Percentiles rank a stretch among this genome's conserved stretches.
Evolutionary conservation across 2,329 filamentous ascomycete genomes (phyloP).

Genomic region (Ploettnerulaceae sp.): DNA sequence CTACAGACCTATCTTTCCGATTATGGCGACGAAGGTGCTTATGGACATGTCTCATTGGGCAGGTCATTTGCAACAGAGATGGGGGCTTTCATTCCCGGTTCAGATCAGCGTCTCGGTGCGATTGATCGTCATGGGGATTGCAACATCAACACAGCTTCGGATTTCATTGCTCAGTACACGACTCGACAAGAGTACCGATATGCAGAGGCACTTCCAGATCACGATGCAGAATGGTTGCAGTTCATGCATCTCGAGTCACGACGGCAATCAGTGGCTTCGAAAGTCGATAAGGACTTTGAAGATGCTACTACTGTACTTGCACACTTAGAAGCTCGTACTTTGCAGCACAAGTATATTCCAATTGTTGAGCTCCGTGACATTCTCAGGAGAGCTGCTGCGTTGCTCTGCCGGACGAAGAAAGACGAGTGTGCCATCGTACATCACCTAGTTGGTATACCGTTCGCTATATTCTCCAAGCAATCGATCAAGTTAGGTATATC

Average conservation of each 20-base stretch:
- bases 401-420: constrained; percentile 73
- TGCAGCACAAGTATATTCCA: constrained; percentile 63
- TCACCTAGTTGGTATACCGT: constrained; percentile 88
- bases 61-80: constrained; percentile 93
- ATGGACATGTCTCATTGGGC: constrained; percentile 87
- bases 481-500: constrained; percentile 94
- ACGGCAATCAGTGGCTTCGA: constrained; percentile 40
- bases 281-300: constrained; percentile 49
- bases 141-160: constrained; percentile 85
- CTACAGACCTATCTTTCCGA: constrained; percentile 95
- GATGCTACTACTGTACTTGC: constrained; percentile 62
- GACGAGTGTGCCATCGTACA: constrained; percentile 77
- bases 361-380: constrained; percentile 74
- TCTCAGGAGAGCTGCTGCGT: constrained; percentile 75
- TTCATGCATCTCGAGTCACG: constrained; percentile 51
- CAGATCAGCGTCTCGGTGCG: constrained; percentile 79
- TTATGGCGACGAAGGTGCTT: constrained; percentile 84
- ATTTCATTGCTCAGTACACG: constrained; percentile 96
- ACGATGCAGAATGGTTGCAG: constrained; percentile 60
- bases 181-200: constrained; percentile 94
- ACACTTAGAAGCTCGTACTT: constrained; percentile 66
- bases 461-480: constrained; percentile 87
- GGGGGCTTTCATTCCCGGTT: constrained; percentile 78
- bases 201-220: constrained; percentile 67
- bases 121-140: constrained; percentile 70